Conservation (phyloP, 139 green algal genomes). For the Chlamydomonas asymmetrica region DNA sequence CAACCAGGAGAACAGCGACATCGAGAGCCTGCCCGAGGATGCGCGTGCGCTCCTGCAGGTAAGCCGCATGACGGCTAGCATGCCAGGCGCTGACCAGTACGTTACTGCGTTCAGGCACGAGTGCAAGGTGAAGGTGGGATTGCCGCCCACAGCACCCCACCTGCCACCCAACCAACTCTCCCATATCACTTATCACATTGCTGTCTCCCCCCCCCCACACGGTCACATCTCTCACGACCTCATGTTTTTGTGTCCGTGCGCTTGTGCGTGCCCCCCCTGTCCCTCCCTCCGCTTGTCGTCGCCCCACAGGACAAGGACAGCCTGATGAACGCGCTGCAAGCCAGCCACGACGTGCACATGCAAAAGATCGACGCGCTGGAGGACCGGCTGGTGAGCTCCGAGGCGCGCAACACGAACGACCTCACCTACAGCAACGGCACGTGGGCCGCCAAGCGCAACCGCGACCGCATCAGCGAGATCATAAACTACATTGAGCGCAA, state of each 20-base stretch:
- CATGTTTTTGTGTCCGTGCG: too few species aligned
- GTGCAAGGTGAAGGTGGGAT: too few species aligned
- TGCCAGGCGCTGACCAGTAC: too few species aligned
- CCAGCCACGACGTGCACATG: slow-evolving; percentile 70
- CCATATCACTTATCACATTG: too few species aligned
- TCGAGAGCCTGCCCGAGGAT: slow-evolving; percentile 59
- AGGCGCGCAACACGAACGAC: slow-evolving; percentile 49
- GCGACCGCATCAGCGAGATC: slow-evolving; percentile 73
- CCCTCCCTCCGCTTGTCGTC: too few species aligned
- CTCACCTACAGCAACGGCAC: slow-evolving; percentile 32
- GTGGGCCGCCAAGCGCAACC: slow-evolving; percentile 45
- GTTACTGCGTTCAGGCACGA: too few species aligned
- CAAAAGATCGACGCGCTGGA: slow-evolving; percentile 72
- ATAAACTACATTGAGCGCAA: slow-evolving; percentile 68
- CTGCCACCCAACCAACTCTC: too few species aligned
- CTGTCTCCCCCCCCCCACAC: too few species aligned
- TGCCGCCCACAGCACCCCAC: too few species aligned
- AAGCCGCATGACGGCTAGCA: too few species aligned
- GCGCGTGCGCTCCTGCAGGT: slow-evolving; percentile 50
- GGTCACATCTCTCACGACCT: too few species aligned
- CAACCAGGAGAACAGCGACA: slow-evolving; percentile 52
- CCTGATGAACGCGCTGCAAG: slow-evolving; percentile 56
- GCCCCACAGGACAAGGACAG: slow-evolving; percentile 56
- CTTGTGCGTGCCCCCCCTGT: too few species aligned
- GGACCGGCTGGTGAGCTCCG: slow-evolving; percentile 62